Evolutionary conservation across 495 filamentous ascomycete genomes (phyloP).

Genomic region (Annulohypoxylon nitens): DNA sequence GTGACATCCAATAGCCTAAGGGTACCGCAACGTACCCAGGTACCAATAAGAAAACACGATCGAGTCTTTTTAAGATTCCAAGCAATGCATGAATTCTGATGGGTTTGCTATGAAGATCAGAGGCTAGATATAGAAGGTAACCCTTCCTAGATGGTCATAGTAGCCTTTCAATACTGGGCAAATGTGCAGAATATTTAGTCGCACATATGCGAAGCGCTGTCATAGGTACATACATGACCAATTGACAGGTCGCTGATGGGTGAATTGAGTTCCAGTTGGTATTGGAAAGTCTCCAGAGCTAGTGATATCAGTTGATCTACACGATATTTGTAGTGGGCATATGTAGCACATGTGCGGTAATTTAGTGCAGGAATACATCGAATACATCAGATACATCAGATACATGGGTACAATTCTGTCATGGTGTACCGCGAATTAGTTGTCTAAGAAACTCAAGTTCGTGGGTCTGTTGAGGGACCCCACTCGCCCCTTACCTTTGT

Average conservation of each 20-base stretch:
- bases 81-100: slow-evolving; percentile 5
- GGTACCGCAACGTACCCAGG: not conserved
- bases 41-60: slow-evolving; percentile 11
- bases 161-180: not conserved
- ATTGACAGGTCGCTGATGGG: not conserved
- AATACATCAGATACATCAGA: not conserved
- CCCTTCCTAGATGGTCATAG: slow-evolving; percentile 1
- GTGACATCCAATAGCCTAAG: slow-evolving; percentile 7
- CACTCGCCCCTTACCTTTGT: slow-evolving; percentile 43
- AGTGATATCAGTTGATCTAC: not conserved
- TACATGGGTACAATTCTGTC: slow-evolving; percentile 23
- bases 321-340: not conserved
- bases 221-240: slow-evolving; percentile 3
- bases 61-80: not conserved
- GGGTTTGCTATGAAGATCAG: slow-evolving; percentile 2
- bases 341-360: not conserved
- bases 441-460: slow-evolving; percentile 39
- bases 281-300: not conserved
- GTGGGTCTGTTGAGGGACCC: slow-evolving; percentile 13
- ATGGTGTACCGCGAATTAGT: slow-evolving; percentile 21
- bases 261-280: not conserved
- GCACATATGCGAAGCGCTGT: slow-evolving; percentile 6
- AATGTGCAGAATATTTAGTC: slow-evolving; percentile 7
- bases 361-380: not conserved
- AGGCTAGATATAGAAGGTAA: slow-evolving; percentile 10